A percentile compares a stretch with the other conserved stretches of the same genome.
Evolutionary conservation across 495 filamentous ascomycete species (phyloP).

Genomic region (Podospora comata): DNA sequence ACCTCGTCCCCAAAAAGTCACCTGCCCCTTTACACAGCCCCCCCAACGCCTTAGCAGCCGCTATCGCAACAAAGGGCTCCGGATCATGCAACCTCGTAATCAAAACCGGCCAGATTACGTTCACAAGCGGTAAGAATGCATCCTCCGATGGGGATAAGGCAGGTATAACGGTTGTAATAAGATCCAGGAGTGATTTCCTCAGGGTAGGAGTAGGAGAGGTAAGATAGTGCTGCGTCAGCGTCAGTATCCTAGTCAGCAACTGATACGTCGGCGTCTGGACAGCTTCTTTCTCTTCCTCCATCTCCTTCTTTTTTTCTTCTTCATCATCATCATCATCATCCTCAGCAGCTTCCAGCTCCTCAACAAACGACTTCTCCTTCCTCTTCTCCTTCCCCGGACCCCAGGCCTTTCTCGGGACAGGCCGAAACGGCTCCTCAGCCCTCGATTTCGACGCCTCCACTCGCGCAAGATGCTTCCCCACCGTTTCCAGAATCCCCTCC

Average conservation of each 20-base stretch:
- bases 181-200: constrained; percentile 68
- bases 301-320: constrained; percentile 44
- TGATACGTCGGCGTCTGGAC: constrained; percentile 49
- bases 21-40: constrained; percentile 64
- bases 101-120: constrained; percentile 83
- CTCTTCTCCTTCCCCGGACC: constrained; percentile 39
- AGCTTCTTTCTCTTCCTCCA: constrained; percentile 14
- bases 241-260: constrained; percentile 65
- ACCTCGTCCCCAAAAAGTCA: constrained; percentile 71
- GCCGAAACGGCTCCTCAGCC: constrained; percentile 21
- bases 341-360: constrained; percentile 33
- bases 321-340: constrained; percentile 14
- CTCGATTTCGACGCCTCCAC: constrained; percentile 12
- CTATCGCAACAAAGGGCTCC: constrained; percentile 69
- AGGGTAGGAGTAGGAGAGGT: constrained; percentile 75
- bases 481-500: constrained; percentile 18
- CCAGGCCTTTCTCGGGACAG: constrained; percentile 18
- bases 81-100: constrained; percentile 66
- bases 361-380: constrained; percentile 42
- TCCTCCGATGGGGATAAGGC: constrained; percentile 70
- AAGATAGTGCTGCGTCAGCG: constrained; percentile 78
- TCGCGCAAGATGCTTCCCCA: constrained; percentile 24
- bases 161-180: constrained; percentile 65
- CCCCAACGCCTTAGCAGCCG: constrained; percentile 63
- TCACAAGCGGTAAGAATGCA: constrained; percentile 81